Evolutionary conservation across 495 filamentous ascomycete genomes (phyloP), one percentile per base, ranked within the genome.

Genomic region (Pseudomonodictys pantanalensis): DNA sequence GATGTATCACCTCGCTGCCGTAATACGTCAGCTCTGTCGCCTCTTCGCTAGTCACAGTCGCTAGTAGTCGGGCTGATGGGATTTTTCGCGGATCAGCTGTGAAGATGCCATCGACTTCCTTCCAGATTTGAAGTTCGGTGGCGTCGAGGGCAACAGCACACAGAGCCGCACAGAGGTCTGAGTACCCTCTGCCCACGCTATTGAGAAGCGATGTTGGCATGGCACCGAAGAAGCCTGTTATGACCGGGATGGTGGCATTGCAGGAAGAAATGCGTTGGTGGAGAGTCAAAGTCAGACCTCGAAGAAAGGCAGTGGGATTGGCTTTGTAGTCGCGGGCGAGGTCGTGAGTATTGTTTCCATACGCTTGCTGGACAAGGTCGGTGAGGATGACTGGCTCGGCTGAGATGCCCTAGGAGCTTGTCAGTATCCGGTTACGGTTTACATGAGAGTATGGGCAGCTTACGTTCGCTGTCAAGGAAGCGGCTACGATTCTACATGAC

Each of bases 1-100:
- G 93, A 67, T 98, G 93, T 62, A 98, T 97, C 63, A 98, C 93
- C 71, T 77, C 78, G 47, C 76, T 78, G 43, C 79, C 79, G 43
- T 81, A 81, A 58, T 79, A 80, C 23, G 79, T 81, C 53, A 81
- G 53, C 56, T 81, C 79, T 9, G 78, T 74, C n/a, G 79, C 79
- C 58, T 81, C 79, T 48, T 74, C 70, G 9, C 75, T 73, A 23
- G 78, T 79, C 20, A 81, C 77, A 17, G 76, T 75, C 23, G 74
- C 69, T 1, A 81, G 67, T 1, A 81, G 67, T 28, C 70, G 66
- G 7, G 79, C 79, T 0, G 78, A 79, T 11, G 78, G 77, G 7
- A 81, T 77, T 52, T 79, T 79, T 60, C 78, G 72, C 24, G 79
- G 79, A 46, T 81, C 79, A 23, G 79, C 79, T 15, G 79, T 81